Evolutionary conservation across 1,284 basidiomycete species (phyloP).

Genomic region (Hortiboletus rubellus): DNA sequence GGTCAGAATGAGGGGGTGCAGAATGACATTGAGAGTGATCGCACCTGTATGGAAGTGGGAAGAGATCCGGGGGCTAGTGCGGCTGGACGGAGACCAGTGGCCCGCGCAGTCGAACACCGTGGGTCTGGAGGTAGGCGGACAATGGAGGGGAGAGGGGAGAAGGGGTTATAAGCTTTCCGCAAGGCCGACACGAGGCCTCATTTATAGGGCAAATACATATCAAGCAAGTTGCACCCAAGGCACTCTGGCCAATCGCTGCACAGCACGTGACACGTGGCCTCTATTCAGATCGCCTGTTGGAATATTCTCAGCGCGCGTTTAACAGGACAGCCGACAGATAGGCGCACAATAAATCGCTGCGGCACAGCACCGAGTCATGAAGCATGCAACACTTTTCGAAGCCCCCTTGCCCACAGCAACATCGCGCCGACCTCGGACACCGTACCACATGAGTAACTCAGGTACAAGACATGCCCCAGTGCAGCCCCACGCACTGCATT

Average conservation of each 20-base stretch:
- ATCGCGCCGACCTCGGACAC: background rate
- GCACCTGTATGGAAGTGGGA: conserved; percentile 17
- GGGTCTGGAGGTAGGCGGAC: conserved; percentile 17
- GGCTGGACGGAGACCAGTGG: conserved; percentile 22
- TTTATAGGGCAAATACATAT: conserved; percentile 9
- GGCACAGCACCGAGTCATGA: background rate
- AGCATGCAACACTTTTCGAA: background rate
- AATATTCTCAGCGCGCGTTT: background rate
- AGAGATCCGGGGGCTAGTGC: conserved; percentile 15
- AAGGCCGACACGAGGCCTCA: conserved; percentile 29
- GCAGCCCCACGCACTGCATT: background rate
- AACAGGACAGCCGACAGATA: background rate
- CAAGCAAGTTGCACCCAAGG: conserved; percentile 10
- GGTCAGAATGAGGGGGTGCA: background rate
- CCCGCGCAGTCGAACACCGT: conserved; percentile 24
- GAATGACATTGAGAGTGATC: background rate
- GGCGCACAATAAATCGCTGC: background rate
- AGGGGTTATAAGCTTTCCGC: conserved; percentile 23
- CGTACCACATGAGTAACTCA: background rate
- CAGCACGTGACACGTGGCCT: conserved; percentile 22
- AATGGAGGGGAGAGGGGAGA: conserved; percentile 1
- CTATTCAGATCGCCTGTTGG: background rate
- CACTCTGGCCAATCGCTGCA: conserved; percentile 20
- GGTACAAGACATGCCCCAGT: conserved; percentile 2
- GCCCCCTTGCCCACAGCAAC: conserved; percentile 7